These are phyloP conservation scores for Cucurbita ficifolia DNA, from an alignment of 306 rosid species.

Conservation along the genomic window DNA sequence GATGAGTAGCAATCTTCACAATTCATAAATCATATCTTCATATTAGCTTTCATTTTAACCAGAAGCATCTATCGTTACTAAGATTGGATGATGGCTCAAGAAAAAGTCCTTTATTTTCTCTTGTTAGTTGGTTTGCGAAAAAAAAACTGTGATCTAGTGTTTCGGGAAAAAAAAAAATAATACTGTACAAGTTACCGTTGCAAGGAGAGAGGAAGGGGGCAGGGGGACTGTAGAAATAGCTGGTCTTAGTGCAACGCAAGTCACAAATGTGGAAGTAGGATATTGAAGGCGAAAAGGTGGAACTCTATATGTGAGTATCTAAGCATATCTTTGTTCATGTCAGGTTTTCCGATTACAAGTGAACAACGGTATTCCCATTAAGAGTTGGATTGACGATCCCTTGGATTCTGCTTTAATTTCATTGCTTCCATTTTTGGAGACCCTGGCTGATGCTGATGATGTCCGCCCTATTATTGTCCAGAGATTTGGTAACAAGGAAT, in stretches of 20 bases:
- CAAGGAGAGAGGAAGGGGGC: background rate
- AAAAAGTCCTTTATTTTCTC: background rate
- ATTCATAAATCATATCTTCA: background rate
- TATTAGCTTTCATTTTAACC: background rate
- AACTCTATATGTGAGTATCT: slow-evolving; percentile 10
- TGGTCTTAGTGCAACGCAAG: background rate
- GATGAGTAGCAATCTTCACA: background rate
- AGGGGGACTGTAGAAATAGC: background rate
- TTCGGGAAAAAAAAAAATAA: background rate
- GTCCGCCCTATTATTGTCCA: slow-evolving; percentile 89
- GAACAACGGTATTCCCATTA: slow-evolving; percentile 96
- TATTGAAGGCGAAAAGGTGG: background rate
- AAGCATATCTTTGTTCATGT: slow-evolving; percentile 26
- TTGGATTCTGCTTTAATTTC: slow-evolving; percentile 71
- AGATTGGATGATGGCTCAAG: background rate
- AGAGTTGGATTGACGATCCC: slow-evolving; percentile 98
- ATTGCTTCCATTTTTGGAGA: slow-evolving; percentile 92
- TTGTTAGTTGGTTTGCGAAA: background rate
- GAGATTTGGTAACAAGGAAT: slow-evolving; percentile 85
- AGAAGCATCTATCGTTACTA: background rate
- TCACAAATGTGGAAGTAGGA: background rate
- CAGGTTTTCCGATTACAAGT: slow-evolving; percentile 98
- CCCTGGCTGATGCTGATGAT: slow-evolving; percentile 78
- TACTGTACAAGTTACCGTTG: background rate
- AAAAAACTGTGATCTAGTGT: background rate